A percentile compares a stretch with the other conserved stretches of the same genome.
These are phyloP conservation scores for Collybiopsis confluens DNA, from an alignment of 768 basidiomycete species.

Conservation along the genomic window DNA sequence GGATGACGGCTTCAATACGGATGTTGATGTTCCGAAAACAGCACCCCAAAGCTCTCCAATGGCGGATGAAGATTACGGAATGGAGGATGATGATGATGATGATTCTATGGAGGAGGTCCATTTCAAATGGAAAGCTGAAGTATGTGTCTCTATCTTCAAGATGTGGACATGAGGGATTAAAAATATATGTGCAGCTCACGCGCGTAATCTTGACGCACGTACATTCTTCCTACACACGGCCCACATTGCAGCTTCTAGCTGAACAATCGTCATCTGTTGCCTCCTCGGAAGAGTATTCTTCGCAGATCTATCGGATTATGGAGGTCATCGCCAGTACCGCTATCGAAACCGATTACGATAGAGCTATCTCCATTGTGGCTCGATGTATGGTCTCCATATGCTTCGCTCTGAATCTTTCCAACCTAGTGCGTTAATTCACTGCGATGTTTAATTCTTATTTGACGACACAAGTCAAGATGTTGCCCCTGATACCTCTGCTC, in stretches of 20 bases:
- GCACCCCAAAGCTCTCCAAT: conserved; percentile 13
- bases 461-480: conserved; percentile 28
- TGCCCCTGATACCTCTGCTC: conserved; percentile 45
- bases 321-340: conserved; percentile 38
- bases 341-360: conserved; percentile 27
- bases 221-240: conserved; percentile 27
- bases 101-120: conserved; percentile 31
- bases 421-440: conserved; percentile 34
- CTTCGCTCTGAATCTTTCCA: conserved; percentile 29
- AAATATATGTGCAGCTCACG: conserved; percentile 40
- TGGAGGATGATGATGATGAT: conserved; percentile 25
- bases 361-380: conserved; percentile 17
- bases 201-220: conserved; percentile 59
- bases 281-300: conserved; percentile 31
- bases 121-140: conserved; percentile 54
- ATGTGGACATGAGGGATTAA: background rate
- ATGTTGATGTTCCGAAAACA: background rate
- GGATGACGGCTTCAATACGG: background rate
- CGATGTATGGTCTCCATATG: conserved; percentile 26
- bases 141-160: conserved; percentile 21
- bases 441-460: conserved; percentile 5
- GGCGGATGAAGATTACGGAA: conserved; percentile 23
- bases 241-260: conserved; percentile 54
- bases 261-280: conserved; percentile 23
- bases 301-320: conserved; percentile 39